Evolutionary conservation across 441 rosid species (phyloP).

Genomic region (Adansonia madagascariensis): DNA sequence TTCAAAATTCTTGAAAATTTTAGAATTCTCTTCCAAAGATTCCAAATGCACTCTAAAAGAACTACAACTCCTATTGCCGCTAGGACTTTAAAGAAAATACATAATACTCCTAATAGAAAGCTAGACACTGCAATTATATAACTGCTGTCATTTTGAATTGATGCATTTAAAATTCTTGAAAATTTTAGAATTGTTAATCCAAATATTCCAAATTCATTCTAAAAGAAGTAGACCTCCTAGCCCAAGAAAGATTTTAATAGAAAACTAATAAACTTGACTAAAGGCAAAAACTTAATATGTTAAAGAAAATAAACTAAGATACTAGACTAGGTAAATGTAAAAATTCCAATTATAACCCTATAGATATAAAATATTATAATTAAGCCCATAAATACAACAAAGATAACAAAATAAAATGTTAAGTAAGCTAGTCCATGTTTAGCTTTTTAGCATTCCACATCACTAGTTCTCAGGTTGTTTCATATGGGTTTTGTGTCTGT

Average conservation of each 20-base stretch:
- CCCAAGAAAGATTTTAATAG: not conserved
- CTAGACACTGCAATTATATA: not conserved
- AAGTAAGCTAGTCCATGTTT: not conserved
- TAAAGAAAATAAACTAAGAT: not conserved
- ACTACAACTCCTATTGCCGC: not conserved
- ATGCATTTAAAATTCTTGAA: not conserved
- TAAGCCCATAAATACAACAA: not conserved
- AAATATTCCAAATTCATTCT: not conserved
- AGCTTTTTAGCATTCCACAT: not conserved
- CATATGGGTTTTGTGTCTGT: not conserved
- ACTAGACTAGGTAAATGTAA: not conserved
- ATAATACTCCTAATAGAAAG: too few relatives aligned
- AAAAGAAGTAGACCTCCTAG: not conserved
- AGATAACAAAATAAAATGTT: not conserved
- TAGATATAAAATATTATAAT: not conserved
- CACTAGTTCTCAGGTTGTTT: slow-evolving; percentile 14
- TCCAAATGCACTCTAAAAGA: not conserved
- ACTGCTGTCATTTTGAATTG: not conserved
- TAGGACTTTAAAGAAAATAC: too few relatives aligned
- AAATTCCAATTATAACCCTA: not conserved
- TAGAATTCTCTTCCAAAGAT: not conserved
- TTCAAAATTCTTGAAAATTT: not conserved
- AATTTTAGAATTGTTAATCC: not conserved
- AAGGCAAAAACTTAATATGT: not conserved
- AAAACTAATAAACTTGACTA: not conserved